phyloP scores from a whole-genome alignment of 495 filamentous ascomycete genomes.

The Aspergillus leporis region DNA sequence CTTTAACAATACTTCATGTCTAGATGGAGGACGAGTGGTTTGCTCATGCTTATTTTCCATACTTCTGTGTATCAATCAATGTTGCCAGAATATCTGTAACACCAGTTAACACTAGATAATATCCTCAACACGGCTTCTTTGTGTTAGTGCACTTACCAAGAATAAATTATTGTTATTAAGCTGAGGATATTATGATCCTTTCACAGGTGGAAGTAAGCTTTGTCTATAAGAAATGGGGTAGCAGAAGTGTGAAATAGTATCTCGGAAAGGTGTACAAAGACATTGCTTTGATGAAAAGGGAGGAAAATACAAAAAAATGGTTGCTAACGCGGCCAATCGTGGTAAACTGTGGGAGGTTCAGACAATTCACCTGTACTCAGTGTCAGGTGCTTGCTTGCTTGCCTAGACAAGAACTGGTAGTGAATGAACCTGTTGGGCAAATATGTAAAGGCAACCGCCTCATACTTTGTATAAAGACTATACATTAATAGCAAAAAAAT shows the following conservation, averaged over 20 bases:
- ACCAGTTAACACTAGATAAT: not conserved
- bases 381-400: not conserved
- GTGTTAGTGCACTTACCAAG: not conserved
- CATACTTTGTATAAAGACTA: not conserved
- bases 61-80: not conserved
- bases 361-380: not conserved
- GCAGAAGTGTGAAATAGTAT: not conserved
- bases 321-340: not conserved
- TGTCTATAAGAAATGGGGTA: not conserved
- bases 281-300: not conserved
- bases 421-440: no score
- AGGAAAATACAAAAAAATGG: not conserved
- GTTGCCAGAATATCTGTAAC: not conserved
- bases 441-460: not conserved
- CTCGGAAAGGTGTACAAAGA: not conserved
- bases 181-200: not conserved
- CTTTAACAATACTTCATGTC: not conserved
- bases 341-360: no score
- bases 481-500: not conserved
- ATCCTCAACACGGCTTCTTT: not conserved
- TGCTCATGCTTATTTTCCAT: not conserved
- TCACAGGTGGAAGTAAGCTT: not conserved
- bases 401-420: no score
- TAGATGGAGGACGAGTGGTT: not conserved
- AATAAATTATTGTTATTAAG: not conserved